Evolutionary conservation across 495 filamentous ascomycete species (phyloP), one percentile per base, ranked within the genome.

Genomic region (Hypoxylon subgilvum): DNA sequence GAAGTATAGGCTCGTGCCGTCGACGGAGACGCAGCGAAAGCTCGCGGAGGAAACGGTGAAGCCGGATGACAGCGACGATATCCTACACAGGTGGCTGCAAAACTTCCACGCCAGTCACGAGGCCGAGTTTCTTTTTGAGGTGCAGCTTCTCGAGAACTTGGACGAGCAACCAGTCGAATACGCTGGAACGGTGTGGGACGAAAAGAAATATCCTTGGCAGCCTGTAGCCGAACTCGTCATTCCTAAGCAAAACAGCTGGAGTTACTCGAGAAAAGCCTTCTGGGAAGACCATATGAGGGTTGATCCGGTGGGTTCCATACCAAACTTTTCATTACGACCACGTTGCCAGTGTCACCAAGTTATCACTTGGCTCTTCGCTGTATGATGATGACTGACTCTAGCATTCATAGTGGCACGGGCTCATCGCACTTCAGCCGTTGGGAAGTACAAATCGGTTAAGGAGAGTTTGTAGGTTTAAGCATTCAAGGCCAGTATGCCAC

Each of bases 91-190:
- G 17, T 74, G 70, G 72, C 60, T 79, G 16, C 63, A 69, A 34
- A 67, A 70, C 21, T 81, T 79, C 64, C 72, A 81, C 61, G 23
- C 43, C 23, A 57, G 65, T 14, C 61, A 81, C 42, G 72, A 79
- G n/a, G 77, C 74, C 8, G 69, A 75, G 44, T 81, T 79, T 53
- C 63, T 77, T 35, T 75, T 79, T 54, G 67, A 74, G 42, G 71
- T 74, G 21, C 76, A 81, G 48, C 61, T 79, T 21, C 67, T 70
- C 13, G 74, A 80, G 49, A 73, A 81, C 50, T 62, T 81, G 13
- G 56, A 77, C 0, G 77, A 80, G 21, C 75, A 81, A 42, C 77
- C 74, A 4, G 75, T 81, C 19, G 78, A 79, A 51, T 78, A 79
- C 52, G 66, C 76, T 14, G 77, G 78, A 8, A 72, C 71, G n/a